Evolutionary conservation across 257 asterid species (phyloP).

Genomic region (Apocynum venetum): DNA sequence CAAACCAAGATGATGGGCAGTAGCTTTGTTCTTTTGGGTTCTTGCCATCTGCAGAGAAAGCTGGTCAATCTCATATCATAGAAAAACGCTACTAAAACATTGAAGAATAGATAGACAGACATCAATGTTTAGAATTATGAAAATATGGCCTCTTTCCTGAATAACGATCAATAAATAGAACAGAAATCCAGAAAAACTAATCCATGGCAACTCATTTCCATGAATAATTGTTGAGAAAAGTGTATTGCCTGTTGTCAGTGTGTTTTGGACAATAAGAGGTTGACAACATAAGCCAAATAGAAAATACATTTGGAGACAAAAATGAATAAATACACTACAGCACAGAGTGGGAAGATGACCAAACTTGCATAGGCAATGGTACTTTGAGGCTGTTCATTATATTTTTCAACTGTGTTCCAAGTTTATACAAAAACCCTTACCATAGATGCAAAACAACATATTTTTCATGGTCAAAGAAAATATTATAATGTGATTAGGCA

Average conservation of each 20-base stretch:
- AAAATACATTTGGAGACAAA: background rate
- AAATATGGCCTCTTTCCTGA: background rate
- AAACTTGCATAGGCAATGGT: background rate
- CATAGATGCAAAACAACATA: background rate
- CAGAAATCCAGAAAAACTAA: background rate
- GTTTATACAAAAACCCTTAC: background rate
- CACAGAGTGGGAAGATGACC: background rate
- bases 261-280: background rate
- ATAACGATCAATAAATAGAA: background rate
- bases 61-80: background rate
- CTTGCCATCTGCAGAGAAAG: conserved; percentile 76
- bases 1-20: conserved; percentile 95
- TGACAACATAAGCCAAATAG: background rate
- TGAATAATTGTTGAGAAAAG: background rate
- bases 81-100: background rate
- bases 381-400: background rate
- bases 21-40: conserved; percentile 97
- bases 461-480: background rate
- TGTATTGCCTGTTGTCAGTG: background rate
- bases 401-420: background rate
- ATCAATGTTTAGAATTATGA: background rate
- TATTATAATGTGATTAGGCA: background rate
- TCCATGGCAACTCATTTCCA: background rate
- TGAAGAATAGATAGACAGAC: background rate
- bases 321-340: background rate